Evolutionary conservation across 73 alveolate species (phyloP).

Genomic region (Halteria grandinella): DNA sequence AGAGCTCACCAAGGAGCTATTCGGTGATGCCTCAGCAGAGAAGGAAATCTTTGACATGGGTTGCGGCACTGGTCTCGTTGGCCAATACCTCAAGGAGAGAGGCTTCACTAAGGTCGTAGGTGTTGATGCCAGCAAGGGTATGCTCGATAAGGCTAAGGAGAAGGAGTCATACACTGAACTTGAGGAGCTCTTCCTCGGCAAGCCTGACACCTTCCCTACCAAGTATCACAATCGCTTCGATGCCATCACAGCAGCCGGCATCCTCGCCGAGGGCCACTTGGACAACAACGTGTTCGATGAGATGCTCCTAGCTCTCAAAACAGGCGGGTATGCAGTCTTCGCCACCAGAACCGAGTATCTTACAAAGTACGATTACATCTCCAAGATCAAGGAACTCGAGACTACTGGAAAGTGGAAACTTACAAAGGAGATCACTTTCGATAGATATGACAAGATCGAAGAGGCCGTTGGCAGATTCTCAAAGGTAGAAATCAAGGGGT

Average conservation of each 20-base stretch:
- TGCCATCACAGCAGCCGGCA: conserved; percentile 65
- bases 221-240: conserved; percentile 30
- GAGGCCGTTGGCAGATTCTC: conserved; percentile 53
- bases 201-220: conserved; percentile 60
- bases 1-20: conserved; percentile 24
- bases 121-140: conserved; percentile 72
- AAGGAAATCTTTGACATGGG: conserved; percentile 72
- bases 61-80: conserved; percentile 87
- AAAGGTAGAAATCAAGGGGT: conserved; percentile 36
- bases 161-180: conserved; percentile 64
- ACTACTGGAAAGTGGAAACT: conserved; percentile 41
- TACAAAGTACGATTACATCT: conserved; percentile 43
- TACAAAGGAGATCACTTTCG: conserved; percentile 42
- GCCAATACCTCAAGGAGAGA: conserved; percentile 57
- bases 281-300: conserved; percentile 68
- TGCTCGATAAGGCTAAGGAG: conserved; percentile 68
- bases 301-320: conserved; percentile 62
- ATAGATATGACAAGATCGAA: conserved; percentile 50
- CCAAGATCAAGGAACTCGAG: conserved; percentile 49
- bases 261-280: conserved; percentile 72
- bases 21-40: conserved; percentile 9
- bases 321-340: conserved; percentile 64
- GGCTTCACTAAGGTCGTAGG: conserved; percentile 71
- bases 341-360: conserved; percentile 68
- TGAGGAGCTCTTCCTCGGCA: conserved; percentile 59